Percentiles rank a stretch among this genome's conserved stretches.
Evolutionary conservation across 2,329 filamentous ascomycete genomes (phyloP).

Genomic region (Pezicula radicicola): DNA sequence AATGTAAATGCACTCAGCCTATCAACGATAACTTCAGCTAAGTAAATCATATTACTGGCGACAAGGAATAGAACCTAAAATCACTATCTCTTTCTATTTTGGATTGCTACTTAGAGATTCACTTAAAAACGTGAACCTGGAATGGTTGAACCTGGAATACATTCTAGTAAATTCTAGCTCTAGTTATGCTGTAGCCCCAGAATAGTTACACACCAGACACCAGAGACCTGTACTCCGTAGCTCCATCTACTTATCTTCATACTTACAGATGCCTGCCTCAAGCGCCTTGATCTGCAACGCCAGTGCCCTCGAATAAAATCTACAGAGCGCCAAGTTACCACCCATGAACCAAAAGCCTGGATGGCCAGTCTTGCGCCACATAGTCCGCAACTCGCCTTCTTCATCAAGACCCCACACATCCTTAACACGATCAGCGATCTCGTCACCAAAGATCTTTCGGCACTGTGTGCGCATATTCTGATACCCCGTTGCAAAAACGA

Average conservation of each 20-base stretch:
- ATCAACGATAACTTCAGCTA: too few species aligned
- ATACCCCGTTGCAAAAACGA: slow-evolving; percentile 47
- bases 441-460: slow-evolving; percentile 46
- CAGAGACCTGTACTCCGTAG: too few species aligned
- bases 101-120: too few species aligned
- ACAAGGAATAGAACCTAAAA: too few species aligned
- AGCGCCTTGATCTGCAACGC: slow-evolving; percentile 45
- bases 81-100: too few species aligned
- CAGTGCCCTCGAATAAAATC: slow-evolving; percentile 42
- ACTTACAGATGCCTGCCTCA: slow-evolving; percentile 34
- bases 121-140: too few species aligned
- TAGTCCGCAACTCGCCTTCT: slow-evolving; percentile 42
- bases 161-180: too few species aligned
- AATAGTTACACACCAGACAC: too few species aligned
- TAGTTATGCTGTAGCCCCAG: too few species aligned
- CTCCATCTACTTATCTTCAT: slow-evolving; percentile 10
- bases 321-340: slow-evolving; percentile 44
- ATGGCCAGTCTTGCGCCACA: slow-evolving; percentile 44
- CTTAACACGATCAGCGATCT: slow-evolving; percentile 43
- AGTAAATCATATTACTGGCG: too few species aligned
- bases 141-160: too few species aligned
- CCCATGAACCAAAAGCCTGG: slow-evolving; percentile 49
- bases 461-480: slow-evolving; percentile 51
- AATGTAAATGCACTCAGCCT: too few species aligned
- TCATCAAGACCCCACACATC: slow-evolving; percentile 48